Evolutionary conservation across 352 stramenopile species (phyloP), one percentile per base, ranked within the genome.

Genomic region (Phytopythium litorale): DNA sequence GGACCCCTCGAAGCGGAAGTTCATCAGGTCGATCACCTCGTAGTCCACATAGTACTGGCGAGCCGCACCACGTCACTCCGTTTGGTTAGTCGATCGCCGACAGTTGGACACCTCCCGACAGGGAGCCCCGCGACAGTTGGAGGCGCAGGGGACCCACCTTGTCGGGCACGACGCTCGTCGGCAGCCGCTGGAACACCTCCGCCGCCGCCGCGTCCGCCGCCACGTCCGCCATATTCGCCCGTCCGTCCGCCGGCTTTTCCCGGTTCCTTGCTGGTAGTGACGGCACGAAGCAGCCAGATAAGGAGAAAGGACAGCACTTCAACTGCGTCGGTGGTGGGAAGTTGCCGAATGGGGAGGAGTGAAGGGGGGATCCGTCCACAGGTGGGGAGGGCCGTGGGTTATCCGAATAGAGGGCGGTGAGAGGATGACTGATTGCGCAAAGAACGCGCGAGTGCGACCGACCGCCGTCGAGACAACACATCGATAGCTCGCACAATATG

Each of bases 1-100:
- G 0, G 70, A 73, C 43, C 79, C 86, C 63, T 91, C 82, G 65
- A 95, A 95, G 66, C 81, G 80, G 65, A 75, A 92, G 69, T 88
- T 81, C 60, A 84, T 76, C 51, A 92, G 69, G 70, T 92, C 83
- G 60, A 94, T 83, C 50, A 84, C 77, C 28, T 89, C 75, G 70
- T 89, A 94, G 62, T 89, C 68, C 54, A 94, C 70, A 53, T 72
- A 71, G 68, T 94, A 94, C 76, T 86, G 3, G 45, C 52, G 37
- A 0, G 35, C 19, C 30, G 16, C 16, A 38, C 33, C 33, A 38
- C 33, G 33, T 38, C 33, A 38, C 11, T 9, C 42, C 11, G n/a
- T 13, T 7, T 25, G 12, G 42, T 48, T 48, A 48, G 42, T 48
- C 42, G 42, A 48, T 4, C 19, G 6, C 18, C 12, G 42, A 48